A percentile compares a stretch with the other conserved stretches of the same genome.
These are phyloP conservation scores for Borovskyia barvae DNA, from an alignment of 208 protist species.

Conservation along the genomic window DNA sequence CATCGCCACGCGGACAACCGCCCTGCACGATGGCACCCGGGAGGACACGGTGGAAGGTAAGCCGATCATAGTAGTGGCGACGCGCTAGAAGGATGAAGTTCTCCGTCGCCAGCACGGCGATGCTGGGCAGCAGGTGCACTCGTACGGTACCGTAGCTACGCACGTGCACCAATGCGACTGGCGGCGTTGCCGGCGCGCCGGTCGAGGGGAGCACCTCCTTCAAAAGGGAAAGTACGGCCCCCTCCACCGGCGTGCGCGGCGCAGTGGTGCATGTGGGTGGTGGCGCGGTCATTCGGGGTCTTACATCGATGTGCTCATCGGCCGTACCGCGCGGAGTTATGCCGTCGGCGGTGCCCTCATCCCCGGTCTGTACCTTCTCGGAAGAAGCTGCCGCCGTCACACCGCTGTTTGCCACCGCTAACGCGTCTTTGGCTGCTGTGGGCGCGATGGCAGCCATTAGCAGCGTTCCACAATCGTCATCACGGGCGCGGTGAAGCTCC, in stretches of 20 bases:
- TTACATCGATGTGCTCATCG: not conserved
- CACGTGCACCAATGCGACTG: slow-evolving; percentile 35
- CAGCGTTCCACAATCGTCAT: slow-evolving; percentile 26
- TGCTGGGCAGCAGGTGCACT: slow-evolving; percentile 89
- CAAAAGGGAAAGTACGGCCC: slow-evolving; percentile 31
- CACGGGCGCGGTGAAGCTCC: slow-evolving; percentile 19
- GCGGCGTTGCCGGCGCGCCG: not conserved
- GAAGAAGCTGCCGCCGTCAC: not conserved
- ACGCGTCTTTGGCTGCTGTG: too few relatives aligned
- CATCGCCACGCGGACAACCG: slow-evolving; percentile 91
- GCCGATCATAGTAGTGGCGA: slow-evolving; percentile 91
- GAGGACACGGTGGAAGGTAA: slow-evolving; percentile 96
- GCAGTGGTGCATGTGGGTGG: not conserved
- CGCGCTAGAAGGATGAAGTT: slow-evolving; percentile 93
- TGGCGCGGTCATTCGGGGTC: not conserved
- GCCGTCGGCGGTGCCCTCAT: too few relatives aligned
- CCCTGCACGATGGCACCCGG: slow-evolving; percentile 94
- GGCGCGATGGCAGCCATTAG: slow-evolving; percentile 17
- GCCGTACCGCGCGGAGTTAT: too few relatives aligned
- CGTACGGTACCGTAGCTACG: slow-evolving; percentile 49
- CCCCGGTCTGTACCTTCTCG: not conserved
- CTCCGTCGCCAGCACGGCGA: slow-evolving; percentile 93
- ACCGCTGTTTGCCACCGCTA: too few relatives aligned
- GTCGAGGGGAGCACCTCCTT: slow-evolving; percentile 7
- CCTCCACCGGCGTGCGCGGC: slow-evolving; percentile 20